phyloP scores from a whole-genome alignment of 352 stramenopile genomes.

The Achlya hypogyna region DNA sequence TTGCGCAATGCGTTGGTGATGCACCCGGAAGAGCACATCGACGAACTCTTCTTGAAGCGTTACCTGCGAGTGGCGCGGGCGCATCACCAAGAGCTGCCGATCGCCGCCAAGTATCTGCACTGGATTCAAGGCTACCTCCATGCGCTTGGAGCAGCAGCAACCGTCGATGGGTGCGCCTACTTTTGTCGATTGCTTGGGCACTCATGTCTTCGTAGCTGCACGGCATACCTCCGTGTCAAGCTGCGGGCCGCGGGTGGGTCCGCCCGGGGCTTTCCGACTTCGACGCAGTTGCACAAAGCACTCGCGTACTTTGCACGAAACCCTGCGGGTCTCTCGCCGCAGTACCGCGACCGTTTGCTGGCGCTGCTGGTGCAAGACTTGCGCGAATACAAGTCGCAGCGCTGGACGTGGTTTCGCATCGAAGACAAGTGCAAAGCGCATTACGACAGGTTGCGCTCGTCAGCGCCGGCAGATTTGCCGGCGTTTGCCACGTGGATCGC shows the following conservation, averaged over 20 bases:
- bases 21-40: background rate
- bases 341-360: background rate
- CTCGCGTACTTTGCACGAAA: slow-evolving; percentile 12
- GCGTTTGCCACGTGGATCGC: background rate
- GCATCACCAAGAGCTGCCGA: background rate
- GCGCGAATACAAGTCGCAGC: background rate
- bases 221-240: background rate
- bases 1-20: background rate
- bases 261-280: background rate
- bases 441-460: background rate
- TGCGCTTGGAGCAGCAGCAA: background rate
- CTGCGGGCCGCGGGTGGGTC: background rate
- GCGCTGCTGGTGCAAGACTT: background rate
- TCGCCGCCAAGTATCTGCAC: slow-evolving; percentile 3
- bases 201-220: background rate
- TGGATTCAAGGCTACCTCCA: slow-evolving; percentile 15
- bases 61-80: background rate
- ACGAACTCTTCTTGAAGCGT: background rate
- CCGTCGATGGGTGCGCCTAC: background rate
- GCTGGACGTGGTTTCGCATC: background rate
- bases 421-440: background rate
- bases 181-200: no score
- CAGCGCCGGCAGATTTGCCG: background rate
- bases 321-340: background rate
- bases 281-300: background rate